These are phyloP conservation scores for Suhomyces terraborum DNA, from an alignment of 1,139 yeast species.

Conservation along the genomic window DNA sequence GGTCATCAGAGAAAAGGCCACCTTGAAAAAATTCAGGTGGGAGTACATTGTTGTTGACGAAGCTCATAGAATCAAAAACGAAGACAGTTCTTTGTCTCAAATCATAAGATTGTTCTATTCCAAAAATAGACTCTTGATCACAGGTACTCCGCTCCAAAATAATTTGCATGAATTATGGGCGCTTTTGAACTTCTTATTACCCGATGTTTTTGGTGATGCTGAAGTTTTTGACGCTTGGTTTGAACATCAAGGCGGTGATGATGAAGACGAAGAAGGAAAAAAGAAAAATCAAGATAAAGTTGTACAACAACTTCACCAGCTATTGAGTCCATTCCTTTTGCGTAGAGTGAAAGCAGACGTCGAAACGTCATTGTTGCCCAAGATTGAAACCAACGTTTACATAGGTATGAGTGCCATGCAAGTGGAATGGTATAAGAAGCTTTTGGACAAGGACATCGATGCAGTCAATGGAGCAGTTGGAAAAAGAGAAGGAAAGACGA, in stretches of 20 bases:
- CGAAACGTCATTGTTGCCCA: conserved; percentile 74
- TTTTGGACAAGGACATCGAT: conserved; percentile 77
- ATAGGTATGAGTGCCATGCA: conserved; percentile 80
- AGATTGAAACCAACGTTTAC: conserved; percentile 70
- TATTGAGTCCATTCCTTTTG: conserved; percentile 71
- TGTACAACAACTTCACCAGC: conserved; percentile 86
- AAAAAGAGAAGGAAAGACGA: conserved; percentile 71
- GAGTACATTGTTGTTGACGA: conserved; percentile 76
- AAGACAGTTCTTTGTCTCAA: conserved; percentile 72
- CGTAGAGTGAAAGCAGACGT: conserved; percentile 82
- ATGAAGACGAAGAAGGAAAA: conserved; percentile 47
- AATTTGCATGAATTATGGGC: conserved; percentile 84
- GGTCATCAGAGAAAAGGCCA: conserved; percentile 70
- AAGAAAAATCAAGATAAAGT: conserved; percentile 71
- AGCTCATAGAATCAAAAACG: conserved; percentile 81
- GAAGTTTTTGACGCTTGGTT: conserved; percentile 79
- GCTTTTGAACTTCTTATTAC: conserved; percentile 67
- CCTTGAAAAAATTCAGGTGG: conserved; percentile 68
- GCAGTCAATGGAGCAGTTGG: conserved; percentile 82
- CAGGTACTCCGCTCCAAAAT: conserved; percentile 83
- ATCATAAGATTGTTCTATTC: conserved; percentile 74
- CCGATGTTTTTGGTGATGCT: conserved; percentile 77
- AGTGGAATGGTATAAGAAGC: conserved; percentile 70
- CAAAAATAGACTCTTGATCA: conserved; percentile 65
- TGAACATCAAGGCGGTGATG: conserved; percentile 37